Evolutionary conservation across 192 early-diverging fungal species (phyloP).

Genomic region (Coemansia furcata): DNA sequence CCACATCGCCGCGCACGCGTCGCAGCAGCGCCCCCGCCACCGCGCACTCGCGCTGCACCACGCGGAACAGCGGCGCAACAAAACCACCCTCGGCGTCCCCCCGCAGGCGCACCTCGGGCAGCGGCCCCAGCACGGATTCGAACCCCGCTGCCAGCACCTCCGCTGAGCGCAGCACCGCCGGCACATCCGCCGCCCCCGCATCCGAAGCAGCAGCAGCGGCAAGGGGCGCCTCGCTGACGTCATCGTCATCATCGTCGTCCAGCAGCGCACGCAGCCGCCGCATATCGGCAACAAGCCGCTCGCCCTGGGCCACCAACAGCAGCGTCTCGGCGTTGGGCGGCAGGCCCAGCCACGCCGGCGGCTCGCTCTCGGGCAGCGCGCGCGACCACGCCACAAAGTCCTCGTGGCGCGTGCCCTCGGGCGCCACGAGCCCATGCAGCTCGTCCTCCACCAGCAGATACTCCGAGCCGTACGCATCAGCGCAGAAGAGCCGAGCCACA

Average conservation of each 20-base stretch:
- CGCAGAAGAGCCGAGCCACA: constrained; percentile 75
- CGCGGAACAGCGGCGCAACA: constrained; percentile 70
- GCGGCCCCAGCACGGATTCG: constrained; percentile 55
- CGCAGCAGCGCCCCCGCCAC: constrained; percentile 61
- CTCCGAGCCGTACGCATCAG: constrained; percentile 76
- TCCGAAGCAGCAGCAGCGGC: constrained; percentile 4
- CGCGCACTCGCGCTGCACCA: constrained; percentile 77
- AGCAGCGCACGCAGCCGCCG: constrained; percentile 75
- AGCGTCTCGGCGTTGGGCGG: constrained; percentile 91
- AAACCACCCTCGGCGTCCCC: no score
- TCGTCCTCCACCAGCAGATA: constrained; percentile 66
- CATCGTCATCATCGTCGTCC: constrained; percentile 75
- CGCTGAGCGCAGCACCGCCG: constrained; percentile 75
- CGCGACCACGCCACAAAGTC: constrained; percentile 91
- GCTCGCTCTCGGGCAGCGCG: constrained; percentile 84
- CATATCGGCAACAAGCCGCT: constrained; percentile 77
- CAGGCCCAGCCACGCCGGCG: constrained; percentile 96
- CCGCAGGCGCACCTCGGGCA: neutral
- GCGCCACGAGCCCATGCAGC: constrained; percentile 57
- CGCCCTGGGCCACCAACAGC: constrained; percentile 78
- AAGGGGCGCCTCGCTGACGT: neutral
- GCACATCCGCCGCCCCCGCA: constrained; percentile 43
- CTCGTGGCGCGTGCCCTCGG: constrained; percentile 82
- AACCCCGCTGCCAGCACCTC: constrained; percentile 58
- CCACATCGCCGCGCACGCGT: constrained; percentile 66